Conservation (phyloP, 495 filamentous ascomycete genomes). For the Penicillium malachiteum region DNA sequence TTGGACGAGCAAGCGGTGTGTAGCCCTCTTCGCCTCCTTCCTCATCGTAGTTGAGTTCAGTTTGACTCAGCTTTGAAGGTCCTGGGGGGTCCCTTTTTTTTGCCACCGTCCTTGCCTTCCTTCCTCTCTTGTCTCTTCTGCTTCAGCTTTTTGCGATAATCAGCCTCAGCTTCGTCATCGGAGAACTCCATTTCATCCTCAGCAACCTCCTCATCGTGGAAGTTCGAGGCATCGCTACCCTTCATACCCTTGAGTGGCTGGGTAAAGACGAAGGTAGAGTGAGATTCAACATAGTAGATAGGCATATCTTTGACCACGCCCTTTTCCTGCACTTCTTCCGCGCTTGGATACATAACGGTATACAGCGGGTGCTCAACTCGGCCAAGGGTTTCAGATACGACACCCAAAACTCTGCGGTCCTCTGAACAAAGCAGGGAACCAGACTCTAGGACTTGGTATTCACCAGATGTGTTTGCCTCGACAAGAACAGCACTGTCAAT, state of each 20-base stretch:
- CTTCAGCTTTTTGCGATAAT: conserved; percentile 71
- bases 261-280: conserved; percentile 81
- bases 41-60: conserved; percentile 56
- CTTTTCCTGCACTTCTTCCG: conserved; percentile 62
- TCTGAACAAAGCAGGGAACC: conserved; percentile 82
- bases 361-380: conserved; percentile 81
- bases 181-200: conserved; percentile 91
- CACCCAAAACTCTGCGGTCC: conserved; percentile 72
- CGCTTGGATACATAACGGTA: conserved; percentile 65
- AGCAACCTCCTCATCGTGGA: conserved; percentile 87
- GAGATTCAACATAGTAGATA: conserved; percentile 73
- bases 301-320: conserved; percentile 62
- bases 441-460: conserved; percentile 76
- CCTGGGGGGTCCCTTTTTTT: conserved; percentile 32
- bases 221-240: conserved; percentile 88
- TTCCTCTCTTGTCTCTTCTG: conserved; percentile 54
- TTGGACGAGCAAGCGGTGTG: conserved; percentile 65
- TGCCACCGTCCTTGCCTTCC: conserved; percentile 34
- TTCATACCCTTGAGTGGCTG: conserved; percentile 72
- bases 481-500: conserved; percentile 77
- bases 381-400: conserved; percentile 77
- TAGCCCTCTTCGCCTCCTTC: conserved; percentile 57
- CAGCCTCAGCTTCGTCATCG: conserved; percentile 89
- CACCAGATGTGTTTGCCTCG: conserved; percentile 73
- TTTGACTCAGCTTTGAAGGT: conserved; percentile 42